Evolutionary conservation across 208 protist species (phyloP).

Genomic region (Crithidia fasciculata): DNA sequence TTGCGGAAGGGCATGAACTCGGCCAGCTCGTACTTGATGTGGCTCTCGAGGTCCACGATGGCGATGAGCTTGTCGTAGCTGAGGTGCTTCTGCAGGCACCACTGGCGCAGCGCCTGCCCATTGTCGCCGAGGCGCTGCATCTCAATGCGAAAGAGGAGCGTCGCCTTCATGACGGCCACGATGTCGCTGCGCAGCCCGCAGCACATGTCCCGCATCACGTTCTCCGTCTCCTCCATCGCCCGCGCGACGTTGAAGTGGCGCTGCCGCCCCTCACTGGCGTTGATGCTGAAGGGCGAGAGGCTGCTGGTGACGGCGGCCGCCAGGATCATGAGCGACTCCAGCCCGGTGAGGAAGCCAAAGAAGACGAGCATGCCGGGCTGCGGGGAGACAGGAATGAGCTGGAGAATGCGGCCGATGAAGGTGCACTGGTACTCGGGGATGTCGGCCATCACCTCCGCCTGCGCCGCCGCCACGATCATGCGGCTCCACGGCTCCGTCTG

Average conservation of each 20-base stretch:
- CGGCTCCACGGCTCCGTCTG: conserved; percentile 30
- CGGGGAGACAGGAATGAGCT: conserved; percentile 70
- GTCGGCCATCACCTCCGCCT: conserved; percentile 35
- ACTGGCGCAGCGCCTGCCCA: conserved; percentile 56
- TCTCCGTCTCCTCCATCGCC: conserved; percentile 85
- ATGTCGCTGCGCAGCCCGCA: conserved; percentile 71
- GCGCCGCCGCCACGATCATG: conserved; percentile 31
- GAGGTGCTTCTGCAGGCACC: conserved; percentile 65
- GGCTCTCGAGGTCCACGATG: conserved; percentile 65
- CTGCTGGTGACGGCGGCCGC: conserved; percentile 70
- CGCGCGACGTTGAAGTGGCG: conserved; percentile 50
- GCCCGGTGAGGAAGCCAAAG: conserved; percentile 69
- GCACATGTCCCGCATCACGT: conserved; percentile 68
- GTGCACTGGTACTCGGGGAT: conserved; percentile 65
- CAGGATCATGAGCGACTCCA: conserved; percentile 76
- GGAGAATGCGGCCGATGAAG: conserved; percentile 72
- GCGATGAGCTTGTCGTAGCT: conserved; percentile 70
- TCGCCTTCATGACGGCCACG: conserved; percentile 60
- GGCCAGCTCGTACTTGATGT: conserved; percentile 77
- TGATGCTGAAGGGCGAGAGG: conserved; percentile 65
- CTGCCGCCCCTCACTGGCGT: conserved; percentile 30
- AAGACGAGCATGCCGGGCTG: conserved; percentile 73
- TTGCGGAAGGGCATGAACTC: conserved; percentile 71
- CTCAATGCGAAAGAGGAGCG: conserved; percentile 66
- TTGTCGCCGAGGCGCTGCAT: conserved; percentile 39